Evolutionary conservation across 306 rosid genomes (phyloP), one percentile per base, ranked within the genome.

Genomic region (Rosa multiflora): DNA sequence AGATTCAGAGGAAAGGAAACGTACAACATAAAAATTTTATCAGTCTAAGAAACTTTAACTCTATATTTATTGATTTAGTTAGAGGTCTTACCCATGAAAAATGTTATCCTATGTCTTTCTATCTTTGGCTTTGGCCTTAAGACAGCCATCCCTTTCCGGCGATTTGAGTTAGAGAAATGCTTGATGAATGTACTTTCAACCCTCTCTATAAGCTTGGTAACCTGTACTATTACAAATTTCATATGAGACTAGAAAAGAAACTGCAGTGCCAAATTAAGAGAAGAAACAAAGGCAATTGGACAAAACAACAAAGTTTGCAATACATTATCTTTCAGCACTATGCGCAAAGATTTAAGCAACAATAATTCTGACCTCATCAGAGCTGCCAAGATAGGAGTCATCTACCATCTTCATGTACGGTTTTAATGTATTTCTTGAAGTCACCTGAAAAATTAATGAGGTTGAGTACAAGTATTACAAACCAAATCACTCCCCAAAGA

Each of bases 391-490:
- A 80, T 72, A 42, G 79, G 97, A 92, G 48, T 83, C 88, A 55
- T 91, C 94, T 73, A 85, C 92, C 91, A 87, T 91, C 70, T 81
- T 86, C 94, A 89, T 87, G 88, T 88, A 89, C 59, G 89, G 53
- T 79, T 87, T 87, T 59, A 87, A 70, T 44, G 94, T 85, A 51
- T 81, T 64, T 82, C 97, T 87, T 68, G 88, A 88, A 67, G 94
- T 83, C 68, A 91, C 85, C 97, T 91, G 87, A 77, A 80, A 29
- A 48, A 12, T 39, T 18, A 11, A 20, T 73, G 18, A 6, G 48
- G 7, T 53, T 48, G 23, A 37, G 23, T 32, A 15, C 35, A 13
- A 52, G 64, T 52, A 53, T 0, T 21, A 11, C 29, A 32, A 3
- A 39, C 62, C 44, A 15, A 49, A 72, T 15, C 1, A 44, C 9